These are phyloP conservation scores for Geotrichum restrictum DNA, from an alignment of 1,139 yeast species.

Conservation along the genomic window DNA sequence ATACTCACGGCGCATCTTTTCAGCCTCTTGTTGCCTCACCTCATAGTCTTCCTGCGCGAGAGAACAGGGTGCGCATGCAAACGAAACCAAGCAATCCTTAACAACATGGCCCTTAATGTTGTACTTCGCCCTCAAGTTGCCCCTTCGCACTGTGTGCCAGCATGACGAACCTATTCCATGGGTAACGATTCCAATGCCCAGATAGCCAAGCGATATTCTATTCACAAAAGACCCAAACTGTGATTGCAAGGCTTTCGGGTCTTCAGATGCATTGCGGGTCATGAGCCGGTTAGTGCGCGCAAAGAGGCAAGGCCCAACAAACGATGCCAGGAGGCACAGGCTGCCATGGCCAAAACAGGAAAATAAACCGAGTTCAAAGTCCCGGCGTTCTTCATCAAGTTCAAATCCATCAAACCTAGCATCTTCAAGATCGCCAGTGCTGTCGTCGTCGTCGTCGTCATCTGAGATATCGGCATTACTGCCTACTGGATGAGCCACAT, in stretches of 20 bases:
- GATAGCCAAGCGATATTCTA: neutral
- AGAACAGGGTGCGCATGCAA: conserved; percentile 13
- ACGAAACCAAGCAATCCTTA: conserved; percentile 2
- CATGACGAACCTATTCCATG: conserved; percentile 5
- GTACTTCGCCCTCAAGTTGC: conserved; percentile 8
- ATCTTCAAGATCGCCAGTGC: neutral
- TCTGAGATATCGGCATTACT: too few species aligned
- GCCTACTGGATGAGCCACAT: too few species aligned
- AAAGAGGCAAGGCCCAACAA: conserved; percentile 7
- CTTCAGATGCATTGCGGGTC: conserved; percentile 1
- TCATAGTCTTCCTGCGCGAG: conserved; percentile 16
- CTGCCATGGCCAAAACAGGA: neutral
- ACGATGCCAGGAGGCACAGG: neutral
- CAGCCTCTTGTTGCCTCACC: conserved; percentile 6
- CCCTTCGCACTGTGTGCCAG: conserved; percentile 5
- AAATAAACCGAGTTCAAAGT: neutral
- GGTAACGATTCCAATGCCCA: neutral
- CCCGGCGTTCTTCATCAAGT: neutral
- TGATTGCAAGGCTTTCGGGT: neutral
- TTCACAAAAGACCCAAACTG: neutral
- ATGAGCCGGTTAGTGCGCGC: conserved; percentile 2
- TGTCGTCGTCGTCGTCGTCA: neutral
- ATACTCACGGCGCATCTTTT: neutral
- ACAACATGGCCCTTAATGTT: conserved; percentile 7
- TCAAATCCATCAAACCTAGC: neutral